These are phyloP conservation scores for Ceratocystis harringtonii DNA, from an alignment of 2,329 filamentous ascomycete species.

Conservation along the genomic window DNA sequence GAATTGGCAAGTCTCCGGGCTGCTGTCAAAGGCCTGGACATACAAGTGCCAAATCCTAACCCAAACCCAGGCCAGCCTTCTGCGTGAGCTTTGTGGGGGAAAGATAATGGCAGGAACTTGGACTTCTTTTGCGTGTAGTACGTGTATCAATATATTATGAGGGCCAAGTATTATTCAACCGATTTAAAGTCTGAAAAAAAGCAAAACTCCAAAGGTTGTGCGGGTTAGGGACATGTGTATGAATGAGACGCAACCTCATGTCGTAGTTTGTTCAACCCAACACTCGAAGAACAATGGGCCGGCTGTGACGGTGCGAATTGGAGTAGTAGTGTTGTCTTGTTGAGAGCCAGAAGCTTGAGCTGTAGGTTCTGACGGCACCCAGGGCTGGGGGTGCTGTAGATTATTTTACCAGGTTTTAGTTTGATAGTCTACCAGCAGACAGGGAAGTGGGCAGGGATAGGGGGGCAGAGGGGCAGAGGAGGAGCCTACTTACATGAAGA, in stretches of 20 bases:
- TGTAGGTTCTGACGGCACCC: slow-evolving; percentile 41
- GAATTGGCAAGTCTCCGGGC: slow-evolving; percentile 60
- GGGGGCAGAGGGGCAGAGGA: background rate
- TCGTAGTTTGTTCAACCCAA: slow-evolving; percentile 44
- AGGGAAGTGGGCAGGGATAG: no score
- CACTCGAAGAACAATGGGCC: slow-evolving; percentile 50
- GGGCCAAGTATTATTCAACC: slow-evolving; percentile 7
- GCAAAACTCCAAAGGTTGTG: slow-evolving; percentile 19
- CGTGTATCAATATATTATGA: slow-evolving; percentile 17
- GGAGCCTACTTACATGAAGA: slow-evolving; percentile 35
- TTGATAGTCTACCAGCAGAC: background rate
- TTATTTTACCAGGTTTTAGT: background rate
- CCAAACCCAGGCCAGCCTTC: background rate
- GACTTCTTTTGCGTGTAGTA: background rate
- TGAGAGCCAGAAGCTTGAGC: slow-evolving; percentile 23
- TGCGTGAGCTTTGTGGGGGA: background rate
- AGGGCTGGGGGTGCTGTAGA: slow-evolving; percentile 41
- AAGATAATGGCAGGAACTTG: background rate
- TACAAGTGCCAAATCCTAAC: slow-evolving; percentile 8
- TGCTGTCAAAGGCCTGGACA: slow-evolving; percentile 24
- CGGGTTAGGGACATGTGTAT: slow-evolving; percentile 1
- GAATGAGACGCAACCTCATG: background rate
- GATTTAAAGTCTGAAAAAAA: slow-evolving; percentile 21
- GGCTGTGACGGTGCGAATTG: slow-evolving; percentile 39
- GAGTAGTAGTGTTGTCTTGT: slow-evolving; percentile 17